These are phyloP conservation scores for Dicorynia guianensis DNA, from an alignment of 306 rosid genomes.

Conservation along the genomic window DNA sequence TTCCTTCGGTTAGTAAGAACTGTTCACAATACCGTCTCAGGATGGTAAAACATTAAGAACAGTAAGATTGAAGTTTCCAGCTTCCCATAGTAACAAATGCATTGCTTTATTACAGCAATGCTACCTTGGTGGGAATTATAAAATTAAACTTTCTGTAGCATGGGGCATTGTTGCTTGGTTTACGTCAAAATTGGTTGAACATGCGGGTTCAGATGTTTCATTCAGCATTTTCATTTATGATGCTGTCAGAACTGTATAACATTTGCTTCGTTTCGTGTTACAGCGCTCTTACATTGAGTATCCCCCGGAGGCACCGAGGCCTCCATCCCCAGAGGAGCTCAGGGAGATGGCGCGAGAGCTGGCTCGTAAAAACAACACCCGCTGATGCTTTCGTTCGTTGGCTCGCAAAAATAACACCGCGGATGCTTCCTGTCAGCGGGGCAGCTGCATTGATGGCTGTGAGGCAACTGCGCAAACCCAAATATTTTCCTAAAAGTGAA, in stretches of 20 bases:
- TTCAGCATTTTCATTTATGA: not conserved
- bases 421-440: too few relatives aligned
- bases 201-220: not conserved
- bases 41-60: not conserved
- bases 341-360: constrained; percentile 81
- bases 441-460: too few relatives aligned
- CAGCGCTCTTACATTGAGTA: constrained; percentile 75
- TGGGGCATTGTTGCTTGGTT: not conserved
- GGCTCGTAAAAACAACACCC: constrained; percentile 65
- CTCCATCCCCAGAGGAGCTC: constrained; percentile 84
- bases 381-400: constrained; percentile 45
- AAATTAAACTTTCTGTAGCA: not conserved
- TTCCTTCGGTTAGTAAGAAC: too few relatives aligned
- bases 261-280: constrained; percentile 24
- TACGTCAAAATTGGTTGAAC: not conserved
- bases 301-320: constrained; percentile 77
- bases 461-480: too few relatives aligned
- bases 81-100: not conserved
- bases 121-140: not conserved
- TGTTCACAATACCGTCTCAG: too few relatives aligned
- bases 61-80: not conserved
- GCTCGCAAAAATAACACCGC: not conserved
- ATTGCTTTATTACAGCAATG: not conserved
- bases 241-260: not conserved
- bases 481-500: too few relatives aligned